Base-by-base conservation (phyloP, 441 rosid species). In the Iberis amara region DNA sequence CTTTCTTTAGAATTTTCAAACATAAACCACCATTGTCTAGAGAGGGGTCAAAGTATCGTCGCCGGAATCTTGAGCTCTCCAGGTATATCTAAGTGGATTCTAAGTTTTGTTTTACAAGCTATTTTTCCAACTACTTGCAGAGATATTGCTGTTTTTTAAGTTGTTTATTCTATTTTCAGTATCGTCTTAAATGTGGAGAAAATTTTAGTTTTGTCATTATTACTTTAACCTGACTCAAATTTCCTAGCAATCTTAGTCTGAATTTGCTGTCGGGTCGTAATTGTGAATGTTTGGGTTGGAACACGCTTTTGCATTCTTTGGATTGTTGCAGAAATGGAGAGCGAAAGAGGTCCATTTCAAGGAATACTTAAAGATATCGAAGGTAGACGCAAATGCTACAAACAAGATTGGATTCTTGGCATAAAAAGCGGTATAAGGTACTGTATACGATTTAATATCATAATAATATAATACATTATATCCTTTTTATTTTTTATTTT, bases 381-480 rank as follows among this genome's bases (percentile, higher is more conserved):
- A 74, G 87, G 80, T 45, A 83, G 95, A 72, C 63, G 60, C 1
- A 73, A 74, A 38, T 82, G 80, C 62, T 89, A 81, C 60, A 79
- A 81, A 73, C 76, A 78, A 59, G 97, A 84, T 55, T 89, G 97
- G 96, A 27, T 35, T 40, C 62, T 61, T 39, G 81, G 71, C 26
- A 7, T 80, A 3, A 52, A 75, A 39, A 70, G 63, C 5, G 94
- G 91, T 66, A 6, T 78, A 47, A 73, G 90, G 90, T 79, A 71
- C 5, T n/a, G n/a, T 18, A 18, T 18, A 48, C 1, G 1, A 0
- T 8, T 6, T 6, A 23, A 38, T 45, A 55, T 60, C 11, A 50
- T 18, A 49, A 18, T 18, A 18, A 18, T 18, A 18, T 12, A 8
- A 18, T 18, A 18, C 21, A 3, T 18, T 18, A 18, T 18, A 18